Percentiles rank a stretch among this genome's conserved stretches.
Evolutionary conservation across 2,329 filamentous ascomycete genomes (phyloP).

Genomic region (Clarireedia sp.): DNA sequence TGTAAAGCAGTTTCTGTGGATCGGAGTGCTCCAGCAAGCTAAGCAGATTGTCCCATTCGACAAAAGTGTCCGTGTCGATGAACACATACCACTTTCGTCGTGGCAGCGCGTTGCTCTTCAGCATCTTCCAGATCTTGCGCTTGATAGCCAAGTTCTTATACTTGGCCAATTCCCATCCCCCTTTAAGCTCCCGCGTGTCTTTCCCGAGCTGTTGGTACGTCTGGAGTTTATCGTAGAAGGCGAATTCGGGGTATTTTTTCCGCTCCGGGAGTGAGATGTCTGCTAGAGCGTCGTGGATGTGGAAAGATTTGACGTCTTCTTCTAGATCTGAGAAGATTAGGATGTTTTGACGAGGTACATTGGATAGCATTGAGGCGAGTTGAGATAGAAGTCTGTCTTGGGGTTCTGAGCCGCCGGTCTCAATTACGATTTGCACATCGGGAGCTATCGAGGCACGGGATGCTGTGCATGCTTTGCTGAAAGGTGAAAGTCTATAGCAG

Average conservation of each 20-base stretch:
- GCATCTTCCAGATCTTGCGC: slow-evolving; percentile 12
- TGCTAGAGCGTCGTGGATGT: slow-evolving; percentile 10
- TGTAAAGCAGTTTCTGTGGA: background rate
- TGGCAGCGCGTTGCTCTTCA: background rate
- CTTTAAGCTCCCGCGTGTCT: slow-evolving; percentile 11
- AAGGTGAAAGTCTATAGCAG: slow-evolving; percentile 7
- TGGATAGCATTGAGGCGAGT: slow-evolving; percentile 9
- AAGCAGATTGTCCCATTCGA: slow-evolving; percentile 16
- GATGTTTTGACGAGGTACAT: slow-evolving; percentile 10
- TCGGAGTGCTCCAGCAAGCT: slow-evolving; percentile 10
- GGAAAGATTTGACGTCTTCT: slow-evolving; percentile 7
- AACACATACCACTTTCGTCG: slow-evolving; percentile 14
- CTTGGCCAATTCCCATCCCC: slow-evolving; percentile 13
- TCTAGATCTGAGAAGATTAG: slow-evolving; percentile 15
- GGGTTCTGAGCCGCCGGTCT: slow-evolving; percentile 13
- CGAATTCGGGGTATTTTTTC: background rate
- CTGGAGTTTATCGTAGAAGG: background rate
- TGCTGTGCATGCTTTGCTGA: slow-evolving; percentile 5
- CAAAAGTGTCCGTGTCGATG: slow-evolving; percentile 16
- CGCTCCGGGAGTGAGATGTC: slow-evolving; percentile 10
- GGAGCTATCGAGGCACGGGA: slow-evolving; percentile 4
- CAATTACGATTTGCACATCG: slow-evolving; percentile 11
- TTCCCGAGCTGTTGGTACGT: slow-evolving; percentile 5
- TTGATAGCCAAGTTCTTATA: slow-evolving; percentile 16
- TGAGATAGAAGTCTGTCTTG: slow-evolving; percentile 10